Percentiles rank a stretch among this genome's conserved stretches.
Conservation (phyloP, 371 early-diverging fungal genomes). For the Globomyces sp. region DNA sequence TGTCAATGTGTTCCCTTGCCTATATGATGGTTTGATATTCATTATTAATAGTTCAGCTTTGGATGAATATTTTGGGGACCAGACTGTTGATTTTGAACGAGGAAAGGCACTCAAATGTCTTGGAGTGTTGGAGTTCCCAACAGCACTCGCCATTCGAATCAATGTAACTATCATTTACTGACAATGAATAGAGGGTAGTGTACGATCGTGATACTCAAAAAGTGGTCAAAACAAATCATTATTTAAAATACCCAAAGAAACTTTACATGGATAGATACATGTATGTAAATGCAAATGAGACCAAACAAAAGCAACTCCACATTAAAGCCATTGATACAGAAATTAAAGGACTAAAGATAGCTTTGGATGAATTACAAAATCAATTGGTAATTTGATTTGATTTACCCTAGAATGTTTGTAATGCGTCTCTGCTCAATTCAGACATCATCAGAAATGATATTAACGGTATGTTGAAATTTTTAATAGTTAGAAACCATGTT, state of each 20-base stretch:
- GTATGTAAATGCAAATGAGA: background rate
- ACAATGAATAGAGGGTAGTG: conserved; percentile 8
- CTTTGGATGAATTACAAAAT: background rate
- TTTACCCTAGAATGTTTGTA: background rate
- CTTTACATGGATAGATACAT: conserved; percentile 14
- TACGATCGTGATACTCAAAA: background rate
- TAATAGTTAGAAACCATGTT: background rate
- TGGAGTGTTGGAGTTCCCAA: conserved; percentile 4
- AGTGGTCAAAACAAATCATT: conserved; percentile 1
- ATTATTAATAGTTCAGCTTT: background rate
- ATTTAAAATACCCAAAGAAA: background rate
- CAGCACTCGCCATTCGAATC: conserved; percentile 3
- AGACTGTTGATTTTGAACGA: conserved; percentile 13
- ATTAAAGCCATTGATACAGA: background rate
- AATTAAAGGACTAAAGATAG: background rate
- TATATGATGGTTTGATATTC: background rate
- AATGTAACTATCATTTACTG: background rate
- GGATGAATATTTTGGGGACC: conserved; percentile 5
- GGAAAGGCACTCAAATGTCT: background rate
- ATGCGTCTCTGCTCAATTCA: background rate
- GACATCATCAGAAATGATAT: conserved; percentile 9
- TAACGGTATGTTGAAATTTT: background rate
- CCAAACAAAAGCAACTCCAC: background rate
- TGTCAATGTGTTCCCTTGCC: conserved; percentile 4
- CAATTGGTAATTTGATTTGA: background rate